Percentiles rank a stretch among this genome's conserved stretches.
Evolutionary conservation across 306 rosid species (phyloP).

Genomic region (Pachyrhizus erosus): DNA sequence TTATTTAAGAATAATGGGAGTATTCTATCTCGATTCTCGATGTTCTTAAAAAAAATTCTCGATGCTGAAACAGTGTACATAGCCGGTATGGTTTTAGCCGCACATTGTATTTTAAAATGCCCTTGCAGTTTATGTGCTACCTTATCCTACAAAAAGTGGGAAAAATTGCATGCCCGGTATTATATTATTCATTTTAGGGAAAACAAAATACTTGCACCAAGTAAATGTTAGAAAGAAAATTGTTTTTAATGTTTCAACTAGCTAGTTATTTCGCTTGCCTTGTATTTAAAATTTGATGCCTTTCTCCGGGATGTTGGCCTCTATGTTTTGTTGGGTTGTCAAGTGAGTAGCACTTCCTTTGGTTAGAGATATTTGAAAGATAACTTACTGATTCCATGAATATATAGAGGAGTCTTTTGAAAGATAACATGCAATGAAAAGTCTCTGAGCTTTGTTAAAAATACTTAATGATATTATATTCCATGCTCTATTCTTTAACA

Average conservation of each 20-base stretch:
- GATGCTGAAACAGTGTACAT: background rate
- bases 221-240: background rate
- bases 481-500: background rate
- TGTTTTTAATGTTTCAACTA: background rate
- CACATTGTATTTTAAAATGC: background rate
- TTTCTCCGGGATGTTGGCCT: background rate
- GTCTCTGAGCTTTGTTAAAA: background rate
- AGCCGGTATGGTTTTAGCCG: background rate
- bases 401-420: background rate
- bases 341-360: background rate
- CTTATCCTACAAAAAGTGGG: background rate
- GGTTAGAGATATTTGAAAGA: background rate
- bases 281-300: background rate
- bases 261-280: background rate
- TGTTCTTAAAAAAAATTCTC: too few species aligned
- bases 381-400: background rate
- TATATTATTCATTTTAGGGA: constrained; percentile 19
- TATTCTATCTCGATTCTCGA: background rate
- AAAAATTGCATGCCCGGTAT: constrained; percentile 4
- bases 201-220: background rate
- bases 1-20: background rate
- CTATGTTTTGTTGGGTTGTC: constrained; percentile 7
- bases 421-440: background rate
- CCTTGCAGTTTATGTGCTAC: background rate
- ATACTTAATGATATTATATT: background rate